Conservation (phyloP, 257 asterid genomes). For the Rubia yunnanensis region DNA sequence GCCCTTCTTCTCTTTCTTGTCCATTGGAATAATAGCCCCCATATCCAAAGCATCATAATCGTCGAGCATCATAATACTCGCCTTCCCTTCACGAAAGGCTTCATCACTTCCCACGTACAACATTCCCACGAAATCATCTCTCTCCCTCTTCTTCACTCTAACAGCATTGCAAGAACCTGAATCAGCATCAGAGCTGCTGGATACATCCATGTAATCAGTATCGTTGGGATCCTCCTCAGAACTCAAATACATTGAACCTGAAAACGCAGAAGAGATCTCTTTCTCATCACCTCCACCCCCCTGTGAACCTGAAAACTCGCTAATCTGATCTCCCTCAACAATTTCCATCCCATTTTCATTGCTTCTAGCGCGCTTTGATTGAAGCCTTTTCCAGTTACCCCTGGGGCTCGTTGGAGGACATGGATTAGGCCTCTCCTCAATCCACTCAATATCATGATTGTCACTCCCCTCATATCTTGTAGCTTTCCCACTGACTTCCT, state of each 20-base stretch:
- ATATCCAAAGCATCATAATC: neutral
- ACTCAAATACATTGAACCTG: slow-evolving; percentile 9
- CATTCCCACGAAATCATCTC: neutral
- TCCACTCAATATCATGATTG: no score
- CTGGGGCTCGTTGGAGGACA: neutral
- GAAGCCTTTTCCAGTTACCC: neutral
- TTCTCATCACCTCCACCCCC: neutral
- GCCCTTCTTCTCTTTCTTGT: neutral
- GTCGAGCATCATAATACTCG: neutral
- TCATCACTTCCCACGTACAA: neutral
- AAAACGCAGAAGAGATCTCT: slow-evolving; percentile 2
- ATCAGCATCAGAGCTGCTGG: neutral
- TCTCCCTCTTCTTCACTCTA: neutral
- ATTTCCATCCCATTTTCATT: neutral
- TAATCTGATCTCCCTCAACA: neutral
- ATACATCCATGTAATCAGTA: slow-evolving; percentile 1
- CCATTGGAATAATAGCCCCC: neutral
- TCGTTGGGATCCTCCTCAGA: slow-evolving; percentile 21
- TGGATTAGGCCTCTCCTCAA: neutral
- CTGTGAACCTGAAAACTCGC: slow-evolving; percentile 3
- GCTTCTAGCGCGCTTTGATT: neutral
- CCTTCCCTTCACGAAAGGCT: neutral
- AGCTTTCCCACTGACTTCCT: neutral
- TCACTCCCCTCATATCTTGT: no score
- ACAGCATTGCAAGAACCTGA: neutral